Evolutionary conservation across 371 early-diverging fungal species (phyloP).

Genomic region (Mortierella sp.): DNA sequence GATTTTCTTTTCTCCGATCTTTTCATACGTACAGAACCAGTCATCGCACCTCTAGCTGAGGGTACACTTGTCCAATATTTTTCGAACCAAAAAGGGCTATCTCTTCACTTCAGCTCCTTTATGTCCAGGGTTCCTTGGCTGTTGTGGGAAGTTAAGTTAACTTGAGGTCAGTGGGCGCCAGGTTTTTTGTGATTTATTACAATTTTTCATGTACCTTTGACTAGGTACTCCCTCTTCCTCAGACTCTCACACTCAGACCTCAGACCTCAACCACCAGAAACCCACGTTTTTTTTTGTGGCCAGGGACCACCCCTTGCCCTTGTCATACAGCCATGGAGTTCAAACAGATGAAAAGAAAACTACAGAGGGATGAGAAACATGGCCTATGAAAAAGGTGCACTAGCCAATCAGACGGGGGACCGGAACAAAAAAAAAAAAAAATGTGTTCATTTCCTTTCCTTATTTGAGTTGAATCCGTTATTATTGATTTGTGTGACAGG

Average conservation of each 20-base stretch:
- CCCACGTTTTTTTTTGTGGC: constrained; percentile 9
- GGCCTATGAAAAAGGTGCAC: not conserved
- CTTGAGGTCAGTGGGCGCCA: not conserved
- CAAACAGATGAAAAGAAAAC: not conserved
- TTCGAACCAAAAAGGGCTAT: not conserved
- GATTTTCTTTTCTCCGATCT: not conserved
- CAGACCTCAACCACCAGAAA: not conserved
- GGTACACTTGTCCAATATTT: not conserved
- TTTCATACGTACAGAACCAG: not conserved
- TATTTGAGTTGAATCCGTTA: constrained; percentile 8
- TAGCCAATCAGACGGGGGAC: constrained; percentile 11
- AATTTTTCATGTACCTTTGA: not conserved
- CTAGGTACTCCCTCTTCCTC: not conserved
- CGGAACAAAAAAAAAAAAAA: not conserved
- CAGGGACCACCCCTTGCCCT: not conserved
- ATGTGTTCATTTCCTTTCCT: constrained; percentile 12
- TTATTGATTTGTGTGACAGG: not conserved
- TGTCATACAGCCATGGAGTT: not conserved
- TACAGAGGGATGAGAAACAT: not conserved
- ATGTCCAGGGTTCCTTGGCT: not conserved
- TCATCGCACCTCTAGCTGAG: not conserved
- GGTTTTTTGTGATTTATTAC: not conserved
- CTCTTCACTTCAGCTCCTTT: not conserved
- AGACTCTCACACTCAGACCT: not conserved
- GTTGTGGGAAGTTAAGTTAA: not conserved